These are phyloP conservation scores for Ophiostoma quercus DNA, from an alignment of 2,329 filamentous ascomycete genomes.

Conservation along the genomic window DNA sequence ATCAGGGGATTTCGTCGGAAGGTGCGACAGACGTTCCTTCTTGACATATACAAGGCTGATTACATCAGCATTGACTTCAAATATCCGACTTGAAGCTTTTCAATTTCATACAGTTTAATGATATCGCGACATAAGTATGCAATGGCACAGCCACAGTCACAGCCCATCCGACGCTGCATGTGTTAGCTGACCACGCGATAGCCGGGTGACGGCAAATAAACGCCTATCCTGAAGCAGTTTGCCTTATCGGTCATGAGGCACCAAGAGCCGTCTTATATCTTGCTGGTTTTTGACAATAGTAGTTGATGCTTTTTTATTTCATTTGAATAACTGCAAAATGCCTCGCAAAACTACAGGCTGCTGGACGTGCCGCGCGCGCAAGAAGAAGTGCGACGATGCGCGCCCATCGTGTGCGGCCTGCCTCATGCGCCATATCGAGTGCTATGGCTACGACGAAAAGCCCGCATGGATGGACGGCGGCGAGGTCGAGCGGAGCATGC, in stretches of 20 bases:
- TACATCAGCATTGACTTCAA: neutral
- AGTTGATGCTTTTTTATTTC: no score
- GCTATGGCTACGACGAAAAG: conserved; percentile 21
- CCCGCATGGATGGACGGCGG: conserved; percentile 23
- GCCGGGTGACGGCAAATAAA: neutral
- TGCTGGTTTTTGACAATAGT: no score
- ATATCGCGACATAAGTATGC: neutral
- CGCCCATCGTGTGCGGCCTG: conserved; percentile 20
- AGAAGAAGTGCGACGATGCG: conserved; percentile 24
- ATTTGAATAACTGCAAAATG: neutral
- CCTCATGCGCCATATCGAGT: conserved; percentile 17
- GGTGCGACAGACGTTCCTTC: neutral
- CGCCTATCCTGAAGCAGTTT: neutral
- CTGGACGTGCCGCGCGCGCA: conserved; percentile 24
- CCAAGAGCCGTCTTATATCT: neutral
- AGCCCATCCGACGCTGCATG: neutral
- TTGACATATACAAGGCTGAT: neutral
- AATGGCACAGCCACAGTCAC: neutral
- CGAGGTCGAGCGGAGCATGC: conserved; percentile 17
- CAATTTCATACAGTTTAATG: neutral
- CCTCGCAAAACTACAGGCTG: conserved; percentile 23
- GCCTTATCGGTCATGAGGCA: conserved; percentile 1
- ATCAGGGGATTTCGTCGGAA: neutral
- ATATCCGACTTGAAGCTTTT: neutral
- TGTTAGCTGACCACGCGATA: neutral